Percentiles rank a stretch among this genome's conserved stretches.
Evolutionary conservation across 2,329 filamentous ascomycete genomes (phyloP).

Genomic region (Colletotrichum agaves): DNA sequence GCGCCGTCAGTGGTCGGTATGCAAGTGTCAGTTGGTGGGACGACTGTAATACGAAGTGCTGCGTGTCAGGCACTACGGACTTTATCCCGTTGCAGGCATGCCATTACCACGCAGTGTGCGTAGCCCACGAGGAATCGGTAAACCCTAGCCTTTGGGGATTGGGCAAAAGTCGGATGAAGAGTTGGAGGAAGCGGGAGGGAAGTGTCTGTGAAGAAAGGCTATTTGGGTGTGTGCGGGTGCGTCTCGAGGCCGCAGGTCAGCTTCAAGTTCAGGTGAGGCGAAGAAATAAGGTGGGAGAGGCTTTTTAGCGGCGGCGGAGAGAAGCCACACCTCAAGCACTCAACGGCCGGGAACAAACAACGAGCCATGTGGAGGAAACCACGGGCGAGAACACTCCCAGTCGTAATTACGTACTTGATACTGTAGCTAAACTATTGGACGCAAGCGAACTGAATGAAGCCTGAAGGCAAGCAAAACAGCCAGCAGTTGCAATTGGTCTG

Average conservation of each 20-base stretch:
- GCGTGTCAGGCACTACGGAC: slow-evolving; percentile 1
- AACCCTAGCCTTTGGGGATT: slow-evolving; percentile 10
- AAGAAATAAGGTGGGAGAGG: slow-evolving; percentile 4
- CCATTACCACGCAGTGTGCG: not conserved
- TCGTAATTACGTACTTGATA: not conserved
- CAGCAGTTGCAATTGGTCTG: too few species aligned
- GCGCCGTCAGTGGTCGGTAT: slow-evolving; percentile 15
- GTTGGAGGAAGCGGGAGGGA: not conserved
- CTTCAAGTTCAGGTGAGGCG: slow-evolving; percentile 35
- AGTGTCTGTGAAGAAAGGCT: slow-evolving; percentile 16
- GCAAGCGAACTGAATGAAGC: too few species aligned
- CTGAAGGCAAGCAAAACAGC: too few species aligned
- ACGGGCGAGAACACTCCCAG: not conserved
- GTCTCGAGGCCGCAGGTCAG: not conserved
- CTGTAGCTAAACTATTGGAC: not conserved
- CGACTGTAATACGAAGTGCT: slow-evolving; percentile 20
- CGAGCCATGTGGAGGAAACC: slow-evolving; percentile 6
- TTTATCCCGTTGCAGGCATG: not conserved
- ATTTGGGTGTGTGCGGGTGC: not conserved
- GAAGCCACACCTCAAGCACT: not conserved
- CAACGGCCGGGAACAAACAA: slow-evolving; percentile 5
- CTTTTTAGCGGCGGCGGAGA: not conserved
- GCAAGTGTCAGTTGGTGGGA: slow-evolving; percentile 34
- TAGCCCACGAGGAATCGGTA: not conserved
- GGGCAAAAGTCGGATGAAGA: slow-evolving; percentile 7